Percentiles rank a stretch among this genome's conserved stretches.
Conservation (phyloP, 768 basidiomycete genomes). For the Termitomyces sp. region DNA sequence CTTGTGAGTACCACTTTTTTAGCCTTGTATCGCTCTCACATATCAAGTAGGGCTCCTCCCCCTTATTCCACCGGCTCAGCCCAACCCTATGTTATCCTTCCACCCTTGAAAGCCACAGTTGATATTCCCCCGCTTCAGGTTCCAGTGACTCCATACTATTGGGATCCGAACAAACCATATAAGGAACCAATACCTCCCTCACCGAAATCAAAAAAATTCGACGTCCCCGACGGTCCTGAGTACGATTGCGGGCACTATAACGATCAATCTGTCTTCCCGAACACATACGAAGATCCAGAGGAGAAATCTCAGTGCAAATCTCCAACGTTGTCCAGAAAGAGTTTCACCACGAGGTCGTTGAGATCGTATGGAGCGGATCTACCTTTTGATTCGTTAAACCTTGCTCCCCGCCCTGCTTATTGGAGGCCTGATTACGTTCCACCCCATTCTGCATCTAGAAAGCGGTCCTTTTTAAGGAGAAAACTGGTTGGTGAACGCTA, state of each 20-base stretch:
- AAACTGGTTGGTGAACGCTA: neutral
- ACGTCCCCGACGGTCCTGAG: neutral
- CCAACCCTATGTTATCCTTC: neutral
- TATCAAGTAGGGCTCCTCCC: neutral
- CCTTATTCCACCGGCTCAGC: neutral
- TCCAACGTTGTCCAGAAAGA: neutral
- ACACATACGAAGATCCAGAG: neutral
- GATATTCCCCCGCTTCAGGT: neutral
- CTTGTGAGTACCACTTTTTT: neutral
- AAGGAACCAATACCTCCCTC: slow-evolving; percentile 6
- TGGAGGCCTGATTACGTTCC: slow-evolving; percentile 15
- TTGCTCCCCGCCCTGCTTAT: slow-evolving; percentile 12
- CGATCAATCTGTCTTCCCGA: neutral
- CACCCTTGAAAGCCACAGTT: neutral
- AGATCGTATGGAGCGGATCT: neutral
- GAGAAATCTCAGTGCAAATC: neutral
- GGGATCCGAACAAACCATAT: neutral
- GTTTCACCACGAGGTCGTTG: neutral
- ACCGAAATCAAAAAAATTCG: neutral
- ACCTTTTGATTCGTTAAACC: slow-evolving; percentile 5
- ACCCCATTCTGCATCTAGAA: neutral
- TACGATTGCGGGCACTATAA: neutral
- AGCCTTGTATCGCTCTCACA: neutral
- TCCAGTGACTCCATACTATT: neutral
- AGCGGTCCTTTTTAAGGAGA: slow-evolving; percentile 1